Conservation (phyloP, 345 rosid genomes). For the Sapria himalayana region DNA sequence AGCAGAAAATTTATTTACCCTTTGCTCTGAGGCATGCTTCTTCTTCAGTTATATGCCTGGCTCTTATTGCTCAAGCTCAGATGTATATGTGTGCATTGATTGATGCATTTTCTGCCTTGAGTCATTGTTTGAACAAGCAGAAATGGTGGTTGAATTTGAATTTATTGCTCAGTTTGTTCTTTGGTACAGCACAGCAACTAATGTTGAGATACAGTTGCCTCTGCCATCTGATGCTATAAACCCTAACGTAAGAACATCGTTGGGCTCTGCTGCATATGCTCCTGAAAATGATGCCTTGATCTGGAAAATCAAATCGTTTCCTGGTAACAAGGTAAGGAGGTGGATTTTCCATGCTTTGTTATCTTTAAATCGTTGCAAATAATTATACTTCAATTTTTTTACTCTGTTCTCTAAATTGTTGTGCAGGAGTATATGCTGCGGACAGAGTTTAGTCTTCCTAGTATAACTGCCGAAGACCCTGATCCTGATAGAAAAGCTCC, state of each 20-base stretch:
- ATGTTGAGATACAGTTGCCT: slow-evolving; percentile 47
- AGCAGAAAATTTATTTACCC: too few relatives aligned
- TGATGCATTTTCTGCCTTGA: too few relatives aligned
- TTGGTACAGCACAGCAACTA: slow-evolving; percentile 39
- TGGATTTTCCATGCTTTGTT: too few relatives aligned
- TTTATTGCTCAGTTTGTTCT: neutral
- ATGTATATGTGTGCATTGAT: too few relatives aligned
- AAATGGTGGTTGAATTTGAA: too few relatives aligned
- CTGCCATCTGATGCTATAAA: slow-evolving; percentile 73
- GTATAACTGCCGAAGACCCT: slow-evolving; percentile 53
- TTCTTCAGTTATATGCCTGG: too few relatives aligned
- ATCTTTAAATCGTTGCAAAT: too few relatives aligned
- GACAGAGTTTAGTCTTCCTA: slow-evolving; percentile 67
- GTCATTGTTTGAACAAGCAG: too few relatives aligned
- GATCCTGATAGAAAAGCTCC: slow-evolving; percentile 64
- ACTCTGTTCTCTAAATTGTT: slow-evolving; percentile 5
- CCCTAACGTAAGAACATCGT: slow-evolving; percentile 70
- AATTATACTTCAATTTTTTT: too few relatives aligned
- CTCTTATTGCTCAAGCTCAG: too few relatives aligned
- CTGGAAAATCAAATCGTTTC: slow-evolving; percentile 64
- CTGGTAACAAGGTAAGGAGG: slow-evolving; percentile 88
- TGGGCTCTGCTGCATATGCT: slow-evolving; percentile 83
- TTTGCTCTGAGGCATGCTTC: too few relatives aligned
- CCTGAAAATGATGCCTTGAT: slow-evolving; percentile 61
- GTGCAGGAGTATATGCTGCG: slow-evolving; percentile 70